Percentiles rank a stretch among this genome's conserved stretches.
Conservation (phyloP, 331 rosid species). For the Quercus phellos region DNA sequence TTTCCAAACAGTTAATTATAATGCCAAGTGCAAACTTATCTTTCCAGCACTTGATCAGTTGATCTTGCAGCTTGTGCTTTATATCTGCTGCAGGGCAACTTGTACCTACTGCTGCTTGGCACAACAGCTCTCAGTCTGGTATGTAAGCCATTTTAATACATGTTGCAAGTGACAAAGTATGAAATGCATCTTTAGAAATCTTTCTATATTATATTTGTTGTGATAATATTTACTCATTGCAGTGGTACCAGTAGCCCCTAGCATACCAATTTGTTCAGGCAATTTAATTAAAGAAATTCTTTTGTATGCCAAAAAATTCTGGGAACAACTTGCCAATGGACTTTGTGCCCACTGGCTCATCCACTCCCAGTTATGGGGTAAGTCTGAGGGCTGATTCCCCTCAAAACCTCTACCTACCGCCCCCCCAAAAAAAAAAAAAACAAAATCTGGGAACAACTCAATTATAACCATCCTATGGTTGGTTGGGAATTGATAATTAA, state of each 20-base stretch:
- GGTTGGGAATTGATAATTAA: not conserved
- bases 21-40: conserved; percentile 7
- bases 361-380: no score
- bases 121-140: conserved; percentile 98
- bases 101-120: conserved; percentile 84
- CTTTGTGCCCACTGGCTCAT: no score
- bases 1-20: conserved; percentile 3
- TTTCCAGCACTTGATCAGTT: conserved; percentile 8
- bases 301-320: not conserved
- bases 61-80: conserved; percentile 11
- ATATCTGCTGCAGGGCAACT: conserved; percentile 64
- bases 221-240: not conserved
- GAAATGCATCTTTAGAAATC: not conserved
- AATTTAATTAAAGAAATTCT: not conserved
- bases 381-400: no score
- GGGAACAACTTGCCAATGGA: not conserved
- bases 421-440: no score
- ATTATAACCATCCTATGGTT: not conserved
- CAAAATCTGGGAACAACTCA: no score
- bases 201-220: not conserved
- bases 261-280: not conserved
- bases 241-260: not conserved
- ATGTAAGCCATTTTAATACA: conserved; percentile 19
- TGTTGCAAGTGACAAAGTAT: not conserved
- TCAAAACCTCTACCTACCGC: no score